These are phyloP conservation scores for Bertia moriformis DNA, from an alignment of 2,329 filamentous ascomycete genomes.

Conservation along the genomic window DNA sequence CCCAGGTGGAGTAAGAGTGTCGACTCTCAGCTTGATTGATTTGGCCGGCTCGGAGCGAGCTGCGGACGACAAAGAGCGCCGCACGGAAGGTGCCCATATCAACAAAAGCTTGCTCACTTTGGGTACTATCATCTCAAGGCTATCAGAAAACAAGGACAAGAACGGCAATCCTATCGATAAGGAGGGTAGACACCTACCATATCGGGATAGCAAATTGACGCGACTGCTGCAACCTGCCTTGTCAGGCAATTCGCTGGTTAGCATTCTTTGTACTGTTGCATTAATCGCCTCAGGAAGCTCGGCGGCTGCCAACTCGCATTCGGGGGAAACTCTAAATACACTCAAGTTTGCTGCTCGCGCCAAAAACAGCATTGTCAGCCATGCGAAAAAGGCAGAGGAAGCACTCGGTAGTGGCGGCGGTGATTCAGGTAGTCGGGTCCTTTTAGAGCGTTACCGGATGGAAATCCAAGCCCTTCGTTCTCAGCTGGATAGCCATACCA, in stretches of 20 bases:
- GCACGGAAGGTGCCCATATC: conserved; percentile 91
- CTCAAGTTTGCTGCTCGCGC: conserved; percentile 92
- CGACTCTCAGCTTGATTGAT: conserved; percentile 88
- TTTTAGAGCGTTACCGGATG: conserved; percentile 84
- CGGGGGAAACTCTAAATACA: conserved; percentile 82
- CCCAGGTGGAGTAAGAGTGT: conserved; percentile 86
- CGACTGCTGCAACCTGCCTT: conserved; percentile 80
- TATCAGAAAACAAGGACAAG: conserved; percentile 79
- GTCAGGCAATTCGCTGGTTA: conserved; percentile 85
- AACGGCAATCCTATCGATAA: conserved; percentile 63
- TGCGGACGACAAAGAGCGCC: conserved; percentile 83
- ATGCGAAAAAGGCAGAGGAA: conserved; percentile 89
- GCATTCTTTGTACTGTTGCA: conserved; percentile 92
- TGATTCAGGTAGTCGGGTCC: conserved; percentile 61
- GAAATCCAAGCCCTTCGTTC: conserved; percentile 72
- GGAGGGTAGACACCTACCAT: conserved; percentile 72
- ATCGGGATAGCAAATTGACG: conserved; percentile 94
- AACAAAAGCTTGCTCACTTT: conserved; percentile 94
- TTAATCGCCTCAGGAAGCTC: conserved; percentile 56
- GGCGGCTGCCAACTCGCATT: conserved; percentile 60
- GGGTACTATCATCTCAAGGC: conserved; percentile 81
- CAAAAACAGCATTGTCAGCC: conserved; percentile 95
- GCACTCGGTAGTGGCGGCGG: conserved; percentile 69
- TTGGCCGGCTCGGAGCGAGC: conserved; percentile 91
- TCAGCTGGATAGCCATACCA: conserved; percentile 73